phyloP scores from a whole-genome alignment of 208 protist species.

The Trypanosoma mega region DNA sequence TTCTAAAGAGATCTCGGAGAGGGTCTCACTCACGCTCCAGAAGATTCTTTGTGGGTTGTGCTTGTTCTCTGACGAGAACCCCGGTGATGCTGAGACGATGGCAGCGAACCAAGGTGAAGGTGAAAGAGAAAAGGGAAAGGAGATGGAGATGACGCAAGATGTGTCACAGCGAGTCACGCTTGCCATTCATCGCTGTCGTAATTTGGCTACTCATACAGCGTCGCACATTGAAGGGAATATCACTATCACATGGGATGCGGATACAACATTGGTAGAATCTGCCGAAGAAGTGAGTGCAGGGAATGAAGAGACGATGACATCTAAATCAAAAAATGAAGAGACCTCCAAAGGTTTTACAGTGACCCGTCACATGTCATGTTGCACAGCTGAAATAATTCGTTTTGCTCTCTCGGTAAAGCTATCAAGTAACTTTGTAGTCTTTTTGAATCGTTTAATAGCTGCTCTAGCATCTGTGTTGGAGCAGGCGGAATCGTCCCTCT shows the following conservation, averaged over 20 bases:
- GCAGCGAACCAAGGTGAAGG: neutral
- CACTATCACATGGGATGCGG: constrained; percentile 18
- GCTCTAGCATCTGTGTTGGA: constrained; percentile 50
- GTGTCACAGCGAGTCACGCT: neutral
- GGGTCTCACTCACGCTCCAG: constrained; percentile 64
- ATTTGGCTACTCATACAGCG: constrained; percentile 9
- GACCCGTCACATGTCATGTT: constrained; percentile 60
- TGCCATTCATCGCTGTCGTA: constrained; percentile 14
- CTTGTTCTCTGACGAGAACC: constrained; percentile 29
- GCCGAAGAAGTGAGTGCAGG: constrained; percentile 20
- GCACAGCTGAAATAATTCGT: constrained; percentile 55
- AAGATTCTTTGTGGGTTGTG: constrained; percentile 54
- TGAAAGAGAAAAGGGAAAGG: neutral
- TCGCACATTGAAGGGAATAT: constrained; percentile 27
- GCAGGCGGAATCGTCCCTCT: constrained; percentile 28
- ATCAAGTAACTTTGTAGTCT: constrained; percentile 40
- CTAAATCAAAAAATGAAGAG: neutral
- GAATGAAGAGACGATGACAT: constrained; percentile 10
- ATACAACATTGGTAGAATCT: constrained; percentile 21
- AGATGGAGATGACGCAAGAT: neutral
- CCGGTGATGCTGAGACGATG: neutral
- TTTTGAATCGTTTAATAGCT: constrained; percentile 43
- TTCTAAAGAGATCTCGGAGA: constrained; percentile 24
- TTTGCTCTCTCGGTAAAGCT: constrained; percentile 60
- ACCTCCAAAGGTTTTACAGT: constrained; percentile 27